Evolutionary conservation across 2,329 filamentous ascomycete genomes (phyloP), one percentile per base, ranked within the genome.

Genomic region (Alternaria infectoria): DNA sequence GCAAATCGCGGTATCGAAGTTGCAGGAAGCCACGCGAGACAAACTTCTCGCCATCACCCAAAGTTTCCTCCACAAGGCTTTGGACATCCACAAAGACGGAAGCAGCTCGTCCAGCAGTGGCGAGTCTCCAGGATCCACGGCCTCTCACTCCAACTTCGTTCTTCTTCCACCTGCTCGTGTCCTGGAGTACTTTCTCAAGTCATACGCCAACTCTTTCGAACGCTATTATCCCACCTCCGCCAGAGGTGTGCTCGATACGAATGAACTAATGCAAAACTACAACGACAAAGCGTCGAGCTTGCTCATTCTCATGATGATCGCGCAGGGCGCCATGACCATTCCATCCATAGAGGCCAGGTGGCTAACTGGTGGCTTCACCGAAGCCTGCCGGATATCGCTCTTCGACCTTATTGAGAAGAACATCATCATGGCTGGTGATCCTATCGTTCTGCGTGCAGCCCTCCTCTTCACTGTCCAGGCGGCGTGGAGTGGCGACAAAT

Each of bases 401-500:
- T 91, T 91, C 71, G 89, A 92, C 70, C 85, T 90, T 6, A 90
- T 91, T 55, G 90, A 92, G 79, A 90, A 89, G 75, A 89, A 92
- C 69, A 86, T 91, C 52, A 87, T 89, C 76, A 85, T 91, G 80
- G 87, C 88, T 12, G 86, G 88, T 2, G 89, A 92, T 72, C 87
- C 87, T 0, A 85, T 87, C 4, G 86, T 90, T 0, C 82, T 92
- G 47, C 86, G 89, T 43, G 89, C 88, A 51, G 89, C 89, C 0
- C 81, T 92, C 12, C 84, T 92, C 4, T 91, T 91, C 74, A 90
- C 87, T 2, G 85, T 89, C 2, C 84, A 91, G 25, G 90, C 89
- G 8, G 88, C 88, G 1, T 92, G 90, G 90, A 90, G 89, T 73
- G 90, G 90, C 49, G 90, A 92, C 77, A 91, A 91, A 79, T 91